Evolutionary conservation across 2,329 filamentous ascomycete genomes (phyloP).

Genomic region (Madurella fahalii): DNA sequence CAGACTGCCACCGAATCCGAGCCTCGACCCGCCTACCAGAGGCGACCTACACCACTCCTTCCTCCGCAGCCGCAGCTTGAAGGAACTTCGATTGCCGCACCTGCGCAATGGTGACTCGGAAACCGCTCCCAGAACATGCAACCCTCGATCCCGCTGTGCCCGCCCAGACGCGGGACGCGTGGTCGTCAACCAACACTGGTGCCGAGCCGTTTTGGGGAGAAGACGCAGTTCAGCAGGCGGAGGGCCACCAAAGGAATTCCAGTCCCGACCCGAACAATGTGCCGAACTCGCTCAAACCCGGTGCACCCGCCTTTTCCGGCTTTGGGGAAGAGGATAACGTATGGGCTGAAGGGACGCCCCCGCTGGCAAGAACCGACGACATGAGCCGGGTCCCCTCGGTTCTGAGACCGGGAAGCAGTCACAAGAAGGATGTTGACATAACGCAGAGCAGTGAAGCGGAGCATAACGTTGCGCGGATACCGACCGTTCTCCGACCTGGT

Average conservation of each 20-base stretch:
- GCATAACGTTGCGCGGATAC: slow-evolving; percentile 27
- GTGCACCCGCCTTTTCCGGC: slow-evolving; percentile 26
- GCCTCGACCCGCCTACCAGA: too few relatives aligned
- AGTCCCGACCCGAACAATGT: slow-evolving; percentile 19
- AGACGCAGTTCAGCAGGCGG: slow-evolving; percentile 6
- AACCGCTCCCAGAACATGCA: slow-evolving; percentile 33
- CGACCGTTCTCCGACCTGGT: slow-evolving; percentile 32
- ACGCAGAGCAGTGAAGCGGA: slow-evolving; percentile 15
- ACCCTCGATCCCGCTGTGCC: slow-evolving; percentile 25
- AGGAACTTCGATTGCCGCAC: background rate
- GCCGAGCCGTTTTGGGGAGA: slow-evolving; percentile 31
- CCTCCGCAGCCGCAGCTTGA: background rate
- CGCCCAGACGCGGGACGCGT: slow-evolving; percentile 28
- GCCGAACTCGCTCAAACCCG: slow-evolving; percentile 34
- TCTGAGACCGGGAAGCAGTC: slow-evolving; percentile 21
- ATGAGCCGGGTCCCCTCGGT: slow-evolving; percentile 19
- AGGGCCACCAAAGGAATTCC: slow-evolving; percentile 3
- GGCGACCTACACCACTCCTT: background rate
- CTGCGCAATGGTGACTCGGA: slow-evolving; percentile 39
- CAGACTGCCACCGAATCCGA: background rate
- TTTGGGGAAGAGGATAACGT: slow-evolving; percentile 34
- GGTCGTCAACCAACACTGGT: slow-evolving; percentile 31
- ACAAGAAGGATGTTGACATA: slow-evolving; percentile 11
- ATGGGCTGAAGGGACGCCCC: slow-evolving; percentile 29
- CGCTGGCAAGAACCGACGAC: slow-evolving; percentile 1